Evolutionary conservation across 2,329 filamentous ascomycete species (phyloP).

Genomic region (Colletotrichum shisoi): DNA sequence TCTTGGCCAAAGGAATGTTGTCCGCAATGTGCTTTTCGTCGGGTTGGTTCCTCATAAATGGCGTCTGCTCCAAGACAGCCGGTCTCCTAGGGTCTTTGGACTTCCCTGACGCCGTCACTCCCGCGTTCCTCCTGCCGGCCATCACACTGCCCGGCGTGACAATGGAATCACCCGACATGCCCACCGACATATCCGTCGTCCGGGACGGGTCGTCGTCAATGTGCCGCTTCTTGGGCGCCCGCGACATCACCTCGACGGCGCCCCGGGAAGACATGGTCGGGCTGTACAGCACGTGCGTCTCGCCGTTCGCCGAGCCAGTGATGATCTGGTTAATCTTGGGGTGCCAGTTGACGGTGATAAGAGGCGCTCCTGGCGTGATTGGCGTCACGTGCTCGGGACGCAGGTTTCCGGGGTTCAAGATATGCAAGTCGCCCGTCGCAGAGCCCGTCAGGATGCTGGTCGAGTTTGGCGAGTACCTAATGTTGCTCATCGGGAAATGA

Average conservation of each 20-base stretch:
- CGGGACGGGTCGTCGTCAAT: conserved; percentile 90
- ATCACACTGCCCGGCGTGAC: conserved; percentile 71
- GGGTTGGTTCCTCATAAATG: conserved; percentile 88
- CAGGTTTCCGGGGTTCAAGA: conserved; percentile 91
- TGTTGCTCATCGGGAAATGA: conserved; percentile 84
- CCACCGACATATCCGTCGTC: conserved; percentile 82
- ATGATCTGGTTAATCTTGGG: conserved; percentile 94
- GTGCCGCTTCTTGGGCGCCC: conserved; percentile 92
- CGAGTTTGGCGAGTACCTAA: conserved; percentile 85
- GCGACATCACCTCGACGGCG: conserved; percentile 88
- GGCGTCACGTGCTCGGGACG: conserved; percentile 84
- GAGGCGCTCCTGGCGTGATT: conserved; percentile 82
- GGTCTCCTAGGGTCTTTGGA: conserved; percentile 82
- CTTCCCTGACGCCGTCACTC: conserved; percentile 79
- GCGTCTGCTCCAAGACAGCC: conserved; percentile 83
- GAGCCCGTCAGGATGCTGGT: conserved; percentile 90
- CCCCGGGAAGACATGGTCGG: conserved; percentile 82
- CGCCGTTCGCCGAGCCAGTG: conserved; percentile 89
- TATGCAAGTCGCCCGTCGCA: conserved; percentile 83
- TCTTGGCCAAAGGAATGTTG: conserved; percentile 86
- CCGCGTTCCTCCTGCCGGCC: conserved; percentile 63
- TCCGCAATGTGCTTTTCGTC: conserved; percentile 89
- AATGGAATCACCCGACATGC: conserved; percentile 84
- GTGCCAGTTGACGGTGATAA: conserved; percentile 91
- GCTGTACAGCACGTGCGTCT: conserved; percentile 90